A percentile compares a stretch with the other conserved stretches of the same genome.
These are phyloP conservation scores for Phallus indusiatus DNA, from an alignment of 768 basidiomycete genomes.

Conservation along the genomic window DNA sequence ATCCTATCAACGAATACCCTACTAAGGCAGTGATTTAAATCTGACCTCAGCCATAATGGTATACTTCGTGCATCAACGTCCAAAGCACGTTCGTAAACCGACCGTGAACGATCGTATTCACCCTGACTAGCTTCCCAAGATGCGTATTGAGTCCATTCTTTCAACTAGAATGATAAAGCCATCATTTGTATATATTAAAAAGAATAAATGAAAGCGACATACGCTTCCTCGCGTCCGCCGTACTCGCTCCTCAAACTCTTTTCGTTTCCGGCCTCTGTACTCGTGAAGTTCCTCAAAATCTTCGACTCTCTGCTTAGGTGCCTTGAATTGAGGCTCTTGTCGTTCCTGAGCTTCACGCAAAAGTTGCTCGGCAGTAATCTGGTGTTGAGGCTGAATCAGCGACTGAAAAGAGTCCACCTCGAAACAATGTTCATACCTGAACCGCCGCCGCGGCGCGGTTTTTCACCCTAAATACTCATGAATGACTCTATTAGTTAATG, in stretches of 20 bases:
- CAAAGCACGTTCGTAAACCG: slow-evolving; percentile 92
- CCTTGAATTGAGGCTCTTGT: slow-evolving; percentile 85
- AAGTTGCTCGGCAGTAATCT: slow-evolving; percentile 98
- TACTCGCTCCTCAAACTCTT: slow-evolving; percentile 77
- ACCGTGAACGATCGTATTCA: slow-evolving; percentile 89
- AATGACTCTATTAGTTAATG: slow-evolving; percentile 1
- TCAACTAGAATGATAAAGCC: slow-evolving; percentile 21
- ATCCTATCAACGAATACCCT: not conserved
- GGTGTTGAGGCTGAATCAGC: slow-evolving; percentile 16
- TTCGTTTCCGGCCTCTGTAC: slow-evolving; percentile 77
- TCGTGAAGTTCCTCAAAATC: slow-evolving; percentile 84
- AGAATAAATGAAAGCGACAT: slow-evolving; percentile 7
- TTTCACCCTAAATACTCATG: slow-evolving; percentile 55
- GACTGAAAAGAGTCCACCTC: not conserved
- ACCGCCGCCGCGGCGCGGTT: slow-evolving; percentile 93
- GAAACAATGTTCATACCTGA: slow-evolving; percentile 45
- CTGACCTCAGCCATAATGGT: slow-evolving; percentile 86
- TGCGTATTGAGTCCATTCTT: slow-evolving; percentile 40
- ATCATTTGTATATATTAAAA: not conserved
- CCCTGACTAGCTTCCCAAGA: slow-evolving; percentile 85
- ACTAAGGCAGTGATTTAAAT: not conserved
- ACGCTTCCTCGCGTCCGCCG: slow-evolving; percentile 28
- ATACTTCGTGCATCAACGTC: slow-evolving; percentile 89
- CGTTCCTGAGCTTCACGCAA: slow-evolving; percentile 97
- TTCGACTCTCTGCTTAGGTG: slow-evolving; percentile 91